These are phyloP conservation scores for Lentinula edodes DNA, from an alignment of 768 basidiomycete species.

Conservation along the genomic window DNA sequence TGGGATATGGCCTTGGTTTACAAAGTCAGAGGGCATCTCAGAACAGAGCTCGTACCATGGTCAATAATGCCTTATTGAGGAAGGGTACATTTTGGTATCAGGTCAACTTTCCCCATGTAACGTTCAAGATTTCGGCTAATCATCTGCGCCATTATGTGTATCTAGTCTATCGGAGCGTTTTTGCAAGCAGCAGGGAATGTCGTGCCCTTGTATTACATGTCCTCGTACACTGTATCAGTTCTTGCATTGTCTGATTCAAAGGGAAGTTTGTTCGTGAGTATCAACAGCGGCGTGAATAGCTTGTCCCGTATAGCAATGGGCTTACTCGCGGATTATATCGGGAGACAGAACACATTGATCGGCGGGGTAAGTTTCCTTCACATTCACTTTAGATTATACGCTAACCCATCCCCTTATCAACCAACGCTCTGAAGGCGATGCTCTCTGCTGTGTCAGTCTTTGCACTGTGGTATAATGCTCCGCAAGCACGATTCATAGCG, in stretches of 20 bases:
- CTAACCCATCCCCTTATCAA: neutral
- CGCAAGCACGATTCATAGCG: constrained; percentile 29
- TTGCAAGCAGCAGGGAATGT: constrained; percentile 40
- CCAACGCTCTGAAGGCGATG: constrained; percentile 22
- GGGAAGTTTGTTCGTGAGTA: constrained; percentile 32
- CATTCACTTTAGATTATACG: constrained; percentile 15
- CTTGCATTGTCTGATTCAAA: constrained; percentile 29
- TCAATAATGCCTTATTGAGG: constrained; percentile 30
- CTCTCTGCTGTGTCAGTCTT: constrained; percentile 34
- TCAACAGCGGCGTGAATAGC: constrained; percentile 39
- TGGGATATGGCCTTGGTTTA: neutral
- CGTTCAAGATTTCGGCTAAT: no score
- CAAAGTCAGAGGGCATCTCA: constrained; percentile 5
- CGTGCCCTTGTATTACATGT: constrained; percentile 38
- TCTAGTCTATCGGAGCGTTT: constrained; percentile 32
- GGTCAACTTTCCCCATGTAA: constrained; percentile 12
- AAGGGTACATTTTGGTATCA: constrained; percentile 37
- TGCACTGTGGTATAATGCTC: constrained; percentile 36
- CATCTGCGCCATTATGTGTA: no score
- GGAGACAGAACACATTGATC: constrained; percentile 38
- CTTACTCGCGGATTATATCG: constrained; percentile 33
- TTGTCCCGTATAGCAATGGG: constrained; percentile 35
- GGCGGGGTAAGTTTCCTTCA: constrained; percentile 16
- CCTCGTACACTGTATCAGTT: constrained; percentile 34
- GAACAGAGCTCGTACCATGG: constrained; percentile 19